Evolutionary conservation across 2,329 filamentous ascomycete genomes (phyloP), one percentile per base, ranked within the genome.

Genomic region (Bipolaris gigantea): DNA sequence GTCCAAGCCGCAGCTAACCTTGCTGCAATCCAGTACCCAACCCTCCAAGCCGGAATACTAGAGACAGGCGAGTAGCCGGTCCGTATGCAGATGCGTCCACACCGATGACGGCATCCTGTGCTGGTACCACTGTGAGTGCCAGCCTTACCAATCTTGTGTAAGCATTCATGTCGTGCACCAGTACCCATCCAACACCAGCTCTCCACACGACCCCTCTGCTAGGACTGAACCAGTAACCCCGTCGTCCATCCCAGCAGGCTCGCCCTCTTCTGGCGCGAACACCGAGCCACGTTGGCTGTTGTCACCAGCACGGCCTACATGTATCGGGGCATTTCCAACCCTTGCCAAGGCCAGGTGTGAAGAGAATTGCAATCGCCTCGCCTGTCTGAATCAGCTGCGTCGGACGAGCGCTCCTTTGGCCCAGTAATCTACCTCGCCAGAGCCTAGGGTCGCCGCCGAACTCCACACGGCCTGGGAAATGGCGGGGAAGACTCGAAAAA

Each of bases 211-310:
- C 60, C 61, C 57, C 60, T n/a, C 16, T 23, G 36, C 68, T 70
- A 69, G 48, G 36, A 57, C 59, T 10, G 48, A 69, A 53, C 10
- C 19, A 58, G 66, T 35, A 67, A 53, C 48, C 62, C 60, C 57
- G 52, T 43, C 30, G 43, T 39, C 55, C 55, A 51, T 51, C 52
- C 55, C 41, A 56, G 43, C 33, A 23, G 42, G 30, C 59, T 73
- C 71, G 71, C 69, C 63, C 68, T 70, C 71, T 70, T 57, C 73
- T 74, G 58, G 66, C 72, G 71, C 72, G 73, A 74, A 59, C 53
- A 39, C 46, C 51, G 39, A 32, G 33, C 25, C 50, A 47, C 54
- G 25, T 40, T 36, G 43, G 21, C 11, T 33, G 36, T 23, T 19
- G 46, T 39, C 18, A 42, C 47, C 50, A 49, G 41, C 19, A 51